Evolutionary conservation across 805 yeast genomes (phyloP).

Genomic region (Pichia californica): DNA sequence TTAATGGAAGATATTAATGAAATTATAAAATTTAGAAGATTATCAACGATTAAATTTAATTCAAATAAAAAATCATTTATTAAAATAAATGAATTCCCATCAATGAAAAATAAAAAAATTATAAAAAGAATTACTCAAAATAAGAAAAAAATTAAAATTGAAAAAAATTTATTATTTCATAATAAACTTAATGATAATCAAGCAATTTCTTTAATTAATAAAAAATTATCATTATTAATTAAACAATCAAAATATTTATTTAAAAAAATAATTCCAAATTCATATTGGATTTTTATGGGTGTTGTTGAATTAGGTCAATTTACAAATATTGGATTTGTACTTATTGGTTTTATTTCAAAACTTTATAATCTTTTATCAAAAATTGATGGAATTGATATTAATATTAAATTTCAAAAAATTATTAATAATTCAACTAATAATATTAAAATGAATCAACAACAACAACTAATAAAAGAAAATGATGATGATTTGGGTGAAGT

Average conservation of each 20-base stretch:
- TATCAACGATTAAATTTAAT: conserved; percentile 11
- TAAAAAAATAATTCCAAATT: conserved; percentile 35
- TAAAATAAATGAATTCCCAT: conserved; percentile 5
- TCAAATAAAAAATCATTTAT: conserved; percentile 4
- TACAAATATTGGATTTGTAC: conserved; percentile 61
- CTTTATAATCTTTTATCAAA: conserved; percentile 24
- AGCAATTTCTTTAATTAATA: not conserved
- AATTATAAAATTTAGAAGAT: conserved; percentile 7
- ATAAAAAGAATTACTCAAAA: conserved; percentile 2
- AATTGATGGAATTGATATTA: not conserved
- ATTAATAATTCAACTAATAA: not conserved
- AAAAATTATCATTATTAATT: not conserved
- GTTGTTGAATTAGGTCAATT: conserved; percentile 74
- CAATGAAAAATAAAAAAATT: conserved; percentile 5
- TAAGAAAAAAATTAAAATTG: conserved; percentile 4
- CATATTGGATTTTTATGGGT: conserved; percentile 58
- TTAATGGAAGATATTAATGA: conserved; percentile 23
- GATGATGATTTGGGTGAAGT: not conserved
- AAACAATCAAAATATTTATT: conserved; percentile 25
- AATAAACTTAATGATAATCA: not conserved
- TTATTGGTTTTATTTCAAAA: conserved; percentile 51
- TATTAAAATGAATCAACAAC: too few species aligned
- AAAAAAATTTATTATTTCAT: not conserved
- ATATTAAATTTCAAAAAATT: conserved; percentile 15
- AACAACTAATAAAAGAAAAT: not conserved